These are phyloP conservation scores for Pseudocercospora eumusae DNA, from an alignment of 2,329 filamentous ascomycete species.

Conservation along the genomic window DNA sequence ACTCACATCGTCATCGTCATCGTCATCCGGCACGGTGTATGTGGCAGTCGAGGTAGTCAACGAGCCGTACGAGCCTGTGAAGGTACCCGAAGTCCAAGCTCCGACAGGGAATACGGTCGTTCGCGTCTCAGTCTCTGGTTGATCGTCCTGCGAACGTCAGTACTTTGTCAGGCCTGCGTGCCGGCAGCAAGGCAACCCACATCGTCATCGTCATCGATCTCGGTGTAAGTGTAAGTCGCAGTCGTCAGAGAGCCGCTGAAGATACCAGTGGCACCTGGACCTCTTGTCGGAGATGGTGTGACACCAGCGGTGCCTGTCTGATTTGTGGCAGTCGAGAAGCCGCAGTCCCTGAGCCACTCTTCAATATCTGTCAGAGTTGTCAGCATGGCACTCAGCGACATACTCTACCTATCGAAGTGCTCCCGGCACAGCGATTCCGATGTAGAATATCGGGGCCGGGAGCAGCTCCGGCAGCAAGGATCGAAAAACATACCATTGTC, in stretches of 20 bases:
- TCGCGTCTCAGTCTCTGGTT: constrained; percentile 6
- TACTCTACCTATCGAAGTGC: constrained; percentile 6
- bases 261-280: constrained; percentile 10
- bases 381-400: constrained; percentile 1
- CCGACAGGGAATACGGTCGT: constrained; percentile 7
- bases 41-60: constrained; percentile 11
- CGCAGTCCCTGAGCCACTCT: constrained; percentile 8
- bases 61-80: constrained; percentile 9
- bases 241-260: constrained; percentile 9
- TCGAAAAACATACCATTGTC: constrained; percentile 8
- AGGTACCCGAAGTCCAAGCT: constrained; percentile 7
- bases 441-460: constrained; percentile 1
- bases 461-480: constrained; percentile 4
- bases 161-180: neutral
- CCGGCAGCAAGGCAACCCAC: neutral
- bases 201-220: constrained; percentile 7
- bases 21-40: constrained; percentile 4
- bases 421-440: constrained; percentile 7
- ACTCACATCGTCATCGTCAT: constrained; percentile 11
- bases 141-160: constrained; percentile 1
- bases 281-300: neutral
- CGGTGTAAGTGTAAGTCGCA: constrained; percentile 10
- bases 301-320: neutral
- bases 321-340: neutral
- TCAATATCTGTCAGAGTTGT: constrained; percentile 13